Base-by-base conservation (phyloP, 1,139 yeast species). In the Komagataea norvegica region DNA sequence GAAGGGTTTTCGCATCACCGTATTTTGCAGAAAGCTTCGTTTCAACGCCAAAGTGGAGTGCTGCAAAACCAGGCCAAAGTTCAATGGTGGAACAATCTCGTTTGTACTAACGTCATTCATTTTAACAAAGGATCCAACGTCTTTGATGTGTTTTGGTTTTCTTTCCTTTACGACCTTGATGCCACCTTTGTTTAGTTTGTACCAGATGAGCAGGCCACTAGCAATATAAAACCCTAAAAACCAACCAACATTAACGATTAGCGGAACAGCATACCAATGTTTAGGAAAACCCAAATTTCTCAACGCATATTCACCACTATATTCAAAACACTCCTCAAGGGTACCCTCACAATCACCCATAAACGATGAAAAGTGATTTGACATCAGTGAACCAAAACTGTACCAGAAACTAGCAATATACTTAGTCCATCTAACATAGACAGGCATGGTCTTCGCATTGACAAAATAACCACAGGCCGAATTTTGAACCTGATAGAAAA, bases 401-500 rank as follows among this genome's bases (percentile, higher is more conserved):
- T 82, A 85, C 84, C 91, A 86, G 41, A 82, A 72, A 52, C 77
- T 81, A 0, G 89, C 79, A 37, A 79, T 60, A 57, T 84, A 86
- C 52, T 80, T 83, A 6, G 79, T 69, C 95, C 95, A 86, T 26
- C 89, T 68, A 5, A 86, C 94, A 52, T 86, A 86, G 4, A 84
- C 94, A 0, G 95, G 95, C 79, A 85, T 73, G 2, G 78, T 70
- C 14, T 69, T 65, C 0, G 89, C 77, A 57, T 83, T 85, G 16
- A 80, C 84, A 52, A 83, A 85, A 58, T 77, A 84, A 1, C 95
- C 95, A 59, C 88, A 80, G 0, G 88, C 86, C 67, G 81, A 74
- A 36, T 85, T 77, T 54, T 84, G 88, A n/a, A 49, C 21, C 25
- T 49, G 52, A 26, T 50, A 52, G 25, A 47, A 44, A 13, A 78